Evolutionary conservation across 176 grass and related monocot genomes (phyloP).

Genomic region (bread wheat (Triticum aestivum)): IWGSC_CS_RefSeq_v2.1 NC_057800.1:699663945-699664444

Average conservation of each 20-base stretch:
- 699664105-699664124: background rate
- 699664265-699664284: background rate
- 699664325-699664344: no score
- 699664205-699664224: background rate
- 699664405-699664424: background rate
- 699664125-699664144: background rate
- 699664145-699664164: background rate
- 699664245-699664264: no score
- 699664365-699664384: background rate
- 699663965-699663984: background rate
- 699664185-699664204: background rate
- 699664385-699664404: background rate
- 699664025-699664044: background rate
- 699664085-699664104: background rate
- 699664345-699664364: no score
- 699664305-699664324: no score
- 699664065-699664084: background rate
- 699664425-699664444: background rate
- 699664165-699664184: background rate
- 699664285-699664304: no score
- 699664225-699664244: background rate
- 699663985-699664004: background rate
- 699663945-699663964: background rate
- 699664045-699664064: background rate
- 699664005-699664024: background rate